Percentiles rank a stretch among this genome's conserved stretches.
phyloP scores from a whole-genome alignment of 805 yeast species.

The Peterozyma xylosa region DNA sequence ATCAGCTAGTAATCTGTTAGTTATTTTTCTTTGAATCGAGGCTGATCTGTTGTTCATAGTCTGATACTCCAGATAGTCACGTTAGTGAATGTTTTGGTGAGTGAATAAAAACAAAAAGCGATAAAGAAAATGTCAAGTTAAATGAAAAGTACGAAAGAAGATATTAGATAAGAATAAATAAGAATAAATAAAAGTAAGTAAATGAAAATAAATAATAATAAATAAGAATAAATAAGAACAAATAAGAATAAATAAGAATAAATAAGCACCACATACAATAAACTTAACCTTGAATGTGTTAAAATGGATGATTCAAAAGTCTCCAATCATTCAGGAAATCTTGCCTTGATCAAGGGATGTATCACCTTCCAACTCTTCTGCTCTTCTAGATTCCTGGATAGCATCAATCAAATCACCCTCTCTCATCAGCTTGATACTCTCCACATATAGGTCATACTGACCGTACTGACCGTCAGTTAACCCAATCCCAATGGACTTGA shows the following conservation, averaged over 20 bases:
- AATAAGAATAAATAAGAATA: too few relatives aligned
- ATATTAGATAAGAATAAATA: too few relatives aligned
- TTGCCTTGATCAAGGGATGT: neutral
- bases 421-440: conserved; percentile 63
- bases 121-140: neutral
- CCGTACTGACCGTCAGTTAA: conserved; percentile 74
- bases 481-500: conserved; percentile 73
- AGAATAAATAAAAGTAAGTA: conserved; percentile 1
- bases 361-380: neutral
- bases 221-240: too few relatives aligned
- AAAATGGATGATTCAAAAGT: too few relatives aligned
- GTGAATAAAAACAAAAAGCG: too few relatives aligned
- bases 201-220: neutral
- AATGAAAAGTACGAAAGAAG: neutral
- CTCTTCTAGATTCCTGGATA: conserved; percentile 27
- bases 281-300: too few relatives aligned
- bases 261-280: too few relatives aligned
- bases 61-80: too few relatives aligned
- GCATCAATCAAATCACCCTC: conserved; percentile 42
- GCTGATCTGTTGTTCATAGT: too few relatives aligned
- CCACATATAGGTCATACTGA: conserved; percentile 61
- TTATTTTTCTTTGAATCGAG: too few relatives aligned
- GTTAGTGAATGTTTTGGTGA: too few relatives aligned
- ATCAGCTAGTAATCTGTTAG: too few relatives aligned
- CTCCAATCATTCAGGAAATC: neutral